Percentiles rank a stretch among this genome's conserved stretches.
phyloP scores from a whole-genome alignment of 2,329 filamentous ascomycete species.

The Pseudogymnoascus sp. region DNA sequence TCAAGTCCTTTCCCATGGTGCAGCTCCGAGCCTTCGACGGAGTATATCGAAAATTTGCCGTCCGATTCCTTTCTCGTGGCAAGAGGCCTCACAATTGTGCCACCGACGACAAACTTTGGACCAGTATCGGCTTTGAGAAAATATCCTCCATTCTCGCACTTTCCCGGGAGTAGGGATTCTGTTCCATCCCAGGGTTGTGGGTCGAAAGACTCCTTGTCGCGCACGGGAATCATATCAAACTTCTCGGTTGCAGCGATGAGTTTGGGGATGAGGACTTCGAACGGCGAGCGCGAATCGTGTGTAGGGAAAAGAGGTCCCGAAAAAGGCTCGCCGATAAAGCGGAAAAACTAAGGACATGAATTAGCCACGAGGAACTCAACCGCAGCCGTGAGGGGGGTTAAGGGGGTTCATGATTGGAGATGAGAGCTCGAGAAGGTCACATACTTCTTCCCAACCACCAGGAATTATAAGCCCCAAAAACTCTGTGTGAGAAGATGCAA shows the following conservation, averaged over 20 bases:
- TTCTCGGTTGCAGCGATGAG: slow-evolving; percentile 47
- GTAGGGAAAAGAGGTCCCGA: slow-evolving; percentile 43
- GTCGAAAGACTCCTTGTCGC: slow-evolving; percentile 39
- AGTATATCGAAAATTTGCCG: slow-evolving; percentile 45
- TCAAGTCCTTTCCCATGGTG: slow-evolving; percentile 33
- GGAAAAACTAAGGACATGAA: slow-evolving; percentile 40
- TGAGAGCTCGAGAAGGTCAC: not conserved
- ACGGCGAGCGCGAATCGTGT: slow-evolving; percentile 43
- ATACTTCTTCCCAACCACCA: slow-evolving; percentile 47
- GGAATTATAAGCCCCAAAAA: slow-evolving; percentile 47
- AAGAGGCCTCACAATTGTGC: slow-evolving; percentile 40
- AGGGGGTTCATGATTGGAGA: not conserved
- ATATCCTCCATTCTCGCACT: slow-evolving; percentile 34
- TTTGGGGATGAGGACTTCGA: slow-evolving; percentile 44
- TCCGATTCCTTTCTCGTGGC: slow-evolving; percentile 40
- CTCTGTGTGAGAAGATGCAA: slow-evolving; percentile 47
- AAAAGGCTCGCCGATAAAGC: slow-evolving; percentile 47
- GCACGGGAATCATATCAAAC: slow-evolving; percentile 48
- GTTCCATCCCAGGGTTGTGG: slow-evolving; percentile 35
- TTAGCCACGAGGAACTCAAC: not conserved
- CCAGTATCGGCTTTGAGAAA: slow-evolving; percentile 45
- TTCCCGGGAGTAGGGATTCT: slow-evolving; percentile 35
- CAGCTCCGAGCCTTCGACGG: slow-evolving; percentile 39
- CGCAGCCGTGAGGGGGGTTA: not conserved
- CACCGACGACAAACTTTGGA: slow-evolving; percentile 38